Base-by-base conservation (phyloP, 1,284 basidiomycete genomes). In the Taiwanofungus camphoratus region DNA sequence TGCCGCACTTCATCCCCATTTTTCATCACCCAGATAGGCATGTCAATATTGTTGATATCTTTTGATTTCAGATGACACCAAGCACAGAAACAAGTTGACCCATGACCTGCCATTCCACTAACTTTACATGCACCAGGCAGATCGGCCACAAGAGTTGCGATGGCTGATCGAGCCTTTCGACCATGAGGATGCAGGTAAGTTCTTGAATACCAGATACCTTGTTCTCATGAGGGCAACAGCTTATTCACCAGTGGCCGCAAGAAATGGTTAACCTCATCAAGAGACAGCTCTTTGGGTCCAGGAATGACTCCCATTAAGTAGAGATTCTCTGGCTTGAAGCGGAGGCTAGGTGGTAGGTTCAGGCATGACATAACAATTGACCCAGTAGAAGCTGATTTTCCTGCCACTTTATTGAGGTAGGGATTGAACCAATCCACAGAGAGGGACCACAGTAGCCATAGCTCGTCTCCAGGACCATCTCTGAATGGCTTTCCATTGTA, bases 41-140 rank as follows among this genome's bases (percentile, higher is more conserved):
- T 22, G 23, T 62, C 45, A 33, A 55, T 23, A 40, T 56, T 38
- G 5, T 34, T 34, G n/a, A 42, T 21, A 18, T 51, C 45, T 12
- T 42, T n/a, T 6, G 24, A 19, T 2, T 18, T 16, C 21, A 45
- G 34, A 8, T 18, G 22, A 35, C 58, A 60, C 15, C 48, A 31
- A 5, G 46, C 27, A 38, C 59, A 60, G 34, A 54, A 52, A 13
- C 20, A 40, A 2, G 24, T 37, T 11, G 33, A 7, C 6, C 12
- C 9, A 24, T 36, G 33, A 8, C 18, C 15, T 0, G 54, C 61
- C 33, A 65, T 59, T 0, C 67, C 68, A 1, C 52, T 49, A 2
- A 64, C 50, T 42, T 69, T 60, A 3, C 61, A 44, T 2, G 59
- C 57, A 1, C 61, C 66, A 0, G 58, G 61, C 13, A 70, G 54